Evolutionary conservation across 2,329 filamentous ascomycete genomes (phyloP).

Genomic region (Phoma sp.): DNA sequence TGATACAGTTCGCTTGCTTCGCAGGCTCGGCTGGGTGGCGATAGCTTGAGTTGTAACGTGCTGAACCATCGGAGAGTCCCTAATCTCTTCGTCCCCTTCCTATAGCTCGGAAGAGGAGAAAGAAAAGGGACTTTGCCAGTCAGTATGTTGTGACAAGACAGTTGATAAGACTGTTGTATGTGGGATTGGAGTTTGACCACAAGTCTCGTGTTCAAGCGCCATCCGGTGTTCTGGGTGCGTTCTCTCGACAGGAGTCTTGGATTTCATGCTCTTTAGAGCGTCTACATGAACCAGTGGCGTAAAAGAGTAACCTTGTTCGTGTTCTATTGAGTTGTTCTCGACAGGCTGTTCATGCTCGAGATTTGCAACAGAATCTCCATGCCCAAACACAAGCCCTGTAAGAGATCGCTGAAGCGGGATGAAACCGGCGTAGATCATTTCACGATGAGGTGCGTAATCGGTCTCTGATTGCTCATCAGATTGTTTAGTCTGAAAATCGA

Average conservation of each 20-base stretch:
- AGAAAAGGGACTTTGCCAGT: constrained; percentile 12
- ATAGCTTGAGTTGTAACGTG: neutral
- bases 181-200: neutral
- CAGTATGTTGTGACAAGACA: neutral
- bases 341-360: neutral
- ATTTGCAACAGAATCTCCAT: neutral
- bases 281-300: neutral
- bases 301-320: neutral
- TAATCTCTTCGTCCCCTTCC: constrained; percentile 6
- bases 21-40: neutral
- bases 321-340: neutral
- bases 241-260: neutral
- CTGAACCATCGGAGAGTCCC: neutral
- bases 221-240: neutral
- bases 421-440: neutral
- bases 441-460: neutral
- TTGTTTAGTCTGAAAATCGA: neutral
- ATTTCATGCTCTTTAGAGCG: neutral
- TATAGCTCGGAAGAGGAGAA: constrained; percentile 6
- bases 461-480: neutral
- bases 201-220: neutral
- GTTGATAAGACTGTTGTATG: neutral
- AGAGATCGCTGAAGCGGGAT: neutral
- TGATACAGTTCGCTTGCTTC: neutral
- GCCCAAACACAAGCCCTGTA: neutral